A percentile compares a stretch with the other conserved stretches of the same genome.
Conservation (phyloP, 164 flowering plant genomes). For the Berberis thunbergii region DNA sequence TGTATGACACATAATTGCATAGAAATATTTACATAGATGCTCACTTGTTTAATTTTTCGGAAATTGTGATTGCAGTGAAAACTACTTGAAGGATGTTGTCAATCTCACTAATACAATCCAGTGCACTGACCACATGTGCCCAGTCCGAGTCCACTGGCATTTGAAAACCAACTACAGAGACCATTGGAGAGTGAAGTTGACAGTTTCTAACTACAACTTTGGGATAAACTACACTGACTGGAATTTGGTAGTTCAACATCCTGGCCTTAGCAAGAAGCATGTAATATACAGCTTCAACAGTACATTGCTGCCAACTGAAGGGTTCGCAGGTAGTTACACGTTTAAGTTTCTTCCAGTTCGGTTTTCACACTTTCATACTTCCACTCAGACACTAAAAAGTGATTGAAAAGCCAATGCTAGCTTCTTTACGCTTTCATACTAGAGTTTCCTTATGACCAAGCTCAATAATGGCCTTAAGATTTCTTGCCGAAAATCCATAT, state of each 20-base stretch:
- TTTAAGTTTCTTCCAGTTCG: too few relatives aligned
- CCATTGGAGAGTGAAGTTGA: constrained; percentile 57
- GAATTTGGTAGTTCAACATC: constrained; percentile 61
- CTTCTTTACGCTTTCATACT: too few relatives aligned
- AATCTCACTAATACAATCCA: constrained; percentile 3
- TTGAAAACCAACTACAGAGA: constrained; percentile 40
- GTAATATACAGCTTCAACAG: constrained; percentile 44
- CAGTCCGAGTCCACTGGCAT: constrained; percentile 63
- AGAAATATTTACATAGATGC: background rate
- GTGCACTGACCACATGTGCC: constrained; percentile 73
- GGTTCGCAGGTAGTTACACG: constrained; percentile 24
- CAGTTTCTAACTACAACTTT: constrained; percentile 45
- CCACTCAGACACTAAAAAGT: too few relatives aligned
- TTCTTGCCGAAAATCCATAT: too few relatives aligned
- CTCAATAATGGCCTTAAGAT: too few relatives aligned
- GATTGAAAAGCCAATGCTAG: too few relatives aligned
- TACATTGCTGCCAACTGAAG: constrained; percentile 29
- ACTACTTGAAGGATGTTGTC: background rate
- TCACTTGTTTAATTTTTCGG: background rate
- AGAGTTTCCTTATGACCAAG: too few relatives aligned
- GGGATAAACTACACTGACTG: constrained; percentile 40
- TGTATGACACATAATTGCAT: background rate
- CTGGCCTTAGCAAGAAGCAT: constrained; percentile 32
- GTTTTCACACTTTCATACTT: too few relatives aligned
- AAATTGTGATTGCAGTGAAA: background rate